phyloP scores from a whole-genome alignment of 768 basidiomycete genomes.

The Stropharia rugosoannulata region DNA sequence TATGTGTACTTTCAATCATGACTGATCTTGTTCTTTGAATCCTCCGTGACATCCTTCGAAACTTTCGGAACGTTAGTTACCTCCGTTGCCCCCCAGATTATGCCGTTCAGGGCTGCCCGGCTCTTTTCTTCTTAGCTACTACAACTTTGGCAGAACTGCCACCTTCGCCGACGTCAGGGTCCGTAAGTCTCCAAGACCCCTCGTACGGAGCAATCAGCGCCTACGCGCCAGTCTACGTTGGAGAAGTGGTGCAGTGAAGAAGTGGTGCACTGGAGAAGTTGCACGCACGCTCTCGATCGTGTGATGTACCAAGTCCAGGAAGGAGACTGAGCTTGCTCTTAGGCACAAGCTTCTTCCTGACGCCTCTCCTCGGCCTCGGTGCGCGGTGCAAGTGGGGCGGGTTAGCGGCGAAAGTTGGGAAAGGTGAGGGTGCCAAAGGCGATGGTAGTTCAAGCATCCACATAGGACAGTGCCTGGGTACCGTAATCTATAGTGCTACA shows the following conservation, averaged over 20 bases:
- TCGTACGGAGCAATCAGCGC: slow-evolving; percentile 28
- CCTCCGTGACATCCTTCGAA: slow-evolving; percentile 31
- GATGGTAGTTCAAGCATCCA: slow-evolving; percentile 31
- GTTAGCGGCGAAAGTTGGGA: slow-evolving; percentile 27
- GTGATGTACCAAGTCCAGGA: slow-evolving; percentile 5
- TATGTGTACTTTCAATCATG: slow-evolving; percentile 42
- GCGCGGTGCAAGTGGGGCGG: slow-evolving; percentile 27
- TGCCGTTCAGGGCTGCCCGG: slow-evolving; percentile 56
- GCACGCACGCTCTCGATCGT: slow-evolving; percentile 28
- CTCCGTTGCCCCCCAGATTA: slow-evolving; percentile 56
- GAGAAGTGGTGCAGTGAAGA: too few species aligned
- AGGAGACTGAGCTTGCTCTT: slow-evolving; percentile 61
- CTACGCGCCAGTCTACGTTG: slow-evolving; percentile 57
- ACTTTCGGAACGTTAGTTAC: slow-evolving; percentile 53
- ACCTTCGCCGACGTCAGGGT: slow-evolving; percentile 62
- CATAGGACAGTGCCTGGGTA: too few species aligned
- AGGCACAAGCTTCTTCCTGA: slow-evolving; percentile 51
- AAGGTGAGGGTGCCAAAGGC: slow-evolving; percentile 16
- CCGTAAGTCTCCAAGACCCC: slow-evolving; percentile 71
- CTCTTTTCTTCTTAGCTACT: slow-evolving; percentile 79
- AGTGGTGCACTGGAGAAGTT: too few species aligned
- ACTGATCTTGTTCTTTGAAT: slow-evolving; percentile 38
- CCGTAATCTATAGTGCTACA: too few species aligned
- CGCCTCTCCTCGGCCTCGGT: too few species aligned
- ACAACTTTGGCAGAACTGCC: slow-evolving; percentile 55